Evolutionary conservation across 768 basidiomycete species (phyloP).

Genomic region (Tricholoma matsutake): DNA sequence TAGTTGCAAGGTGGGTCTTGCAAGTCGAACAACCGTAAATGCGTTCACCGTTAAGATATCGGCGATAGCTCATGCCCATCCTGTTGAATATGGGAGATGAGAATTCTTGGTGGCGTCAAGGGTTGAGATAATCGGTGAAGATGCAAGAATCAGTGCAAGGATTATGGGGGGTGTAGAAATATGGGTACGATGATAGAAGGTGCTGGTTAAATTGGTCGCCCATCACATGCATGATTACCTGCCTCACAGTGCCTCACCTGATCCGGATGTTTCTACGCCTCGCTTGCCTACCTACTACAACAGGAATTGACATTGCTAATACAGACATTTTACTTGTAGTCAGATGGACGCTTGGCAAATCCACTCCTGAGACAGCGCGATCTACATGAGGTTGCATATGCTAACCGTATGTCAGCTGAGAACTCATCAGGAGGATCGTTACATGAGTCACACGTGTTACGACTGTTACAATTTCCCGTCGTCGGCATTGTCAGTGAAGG

Average conservation of each 20-base stretch:
- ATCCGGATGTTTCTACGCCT: neutral
- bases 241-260: neutral
- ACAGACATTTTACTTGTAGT: neutral
- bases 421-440: neutral
- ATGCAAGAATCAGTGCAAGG: neutral
- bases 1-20: conserved; percentile 88
- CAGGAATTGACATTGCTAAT: neutral
- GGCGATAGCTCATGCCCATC: conserved; percentile 91
- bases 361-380: too few species aligned
- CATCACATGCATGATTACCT: neutral
- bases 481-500: neutral
- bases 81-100: neutral
- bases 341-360: too few species aligned
- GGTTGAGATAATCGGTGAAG: neutral
- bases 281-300: neutral
- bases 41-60: conserved; percentile 79
- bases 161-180: neutral
- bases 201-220: neutral
- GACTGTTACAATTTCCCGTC: neutral
- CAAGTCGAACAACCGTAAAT: conserved; percentile 88
- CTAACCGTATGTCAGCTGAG: too few species aligned
- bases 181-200: neutral
- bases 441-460: conserved; percentile 2
- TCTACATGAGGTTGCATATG: too few species aligned
- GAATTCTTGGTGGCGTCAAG: neutral